These are phyloP conservation scores for Wakefieldia striispora DNA, from an alignment of 768 basidiomycete genomes.

Conservation along the genomic window DNA sequence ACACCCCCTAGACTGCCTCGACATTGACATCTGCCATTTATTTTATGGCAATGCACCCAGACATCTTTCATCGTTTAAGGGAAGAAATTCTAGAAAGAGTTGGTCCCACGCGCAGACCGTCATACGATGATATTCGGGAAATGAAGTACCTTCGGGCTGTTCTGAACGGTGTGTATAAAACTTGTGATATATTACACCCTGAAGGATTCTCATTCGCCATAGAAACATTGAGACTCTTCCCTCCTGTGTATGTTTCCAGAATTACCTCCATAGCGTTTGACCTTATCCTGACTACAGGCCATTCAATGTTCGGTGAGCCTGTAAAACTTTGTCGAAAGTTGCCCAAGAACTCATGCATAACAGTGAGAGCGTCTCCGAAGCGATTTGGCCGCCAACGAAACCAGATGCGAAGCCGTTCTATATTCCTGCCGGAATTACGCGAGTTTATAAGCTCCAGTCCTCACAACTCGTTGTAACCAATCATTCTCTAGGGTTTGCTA, in stretches of 20 bases:
- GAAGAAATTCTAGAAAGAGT: conserved; percentile 41
- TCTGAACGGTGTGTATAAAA: conserved; percentile 37
- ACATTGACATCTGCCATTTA: conserved; percentile 46
- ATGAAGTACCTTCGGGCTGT: conserved; percentile 46
- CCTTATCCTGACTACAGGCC: conserved; percentile 22
- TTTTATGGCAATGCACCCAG: conserved; percentile 45
- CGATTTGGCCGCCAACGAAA: conserved; percentile 23
- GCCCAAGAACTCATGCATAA: not conserved
- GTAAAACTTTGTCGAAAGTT: not conserved
- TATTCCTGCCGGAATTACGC: conserved; percentile 25
- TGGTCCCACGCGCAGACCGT: conserved; percentile 35
- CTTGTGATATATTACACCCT: not conserved
- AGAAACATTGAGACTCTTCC: conserved; percentile 36
- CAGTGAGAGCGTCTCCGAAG: conserved; percentile 24
- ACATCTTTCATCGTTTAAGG: conserved; percentile 38
- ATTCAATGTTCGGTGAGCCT: conserved; percentile 31
- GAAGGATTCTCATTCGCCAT: not conserved
- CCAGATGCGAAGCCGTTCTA: conserved; percentile 29
- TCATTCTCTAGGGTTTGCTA: conserved; percentile 21
- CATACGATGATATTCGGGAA: conserved; percentile 40
- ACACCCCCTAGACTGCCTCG: conserved; percentile 38
- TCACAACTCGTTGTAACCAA: not conserved
- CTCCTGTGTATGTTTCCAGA: conserved; percentile 29
- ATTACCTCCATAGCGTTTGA: no score
- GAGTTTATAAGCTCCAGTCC: not conserved